Percentiles rank a stretch among this genome's conserved stretches.
Evolutionary conservation across 1,284 basidiomycete species (phyloP).

Genomic region (Naganishia sp.): DNA sequence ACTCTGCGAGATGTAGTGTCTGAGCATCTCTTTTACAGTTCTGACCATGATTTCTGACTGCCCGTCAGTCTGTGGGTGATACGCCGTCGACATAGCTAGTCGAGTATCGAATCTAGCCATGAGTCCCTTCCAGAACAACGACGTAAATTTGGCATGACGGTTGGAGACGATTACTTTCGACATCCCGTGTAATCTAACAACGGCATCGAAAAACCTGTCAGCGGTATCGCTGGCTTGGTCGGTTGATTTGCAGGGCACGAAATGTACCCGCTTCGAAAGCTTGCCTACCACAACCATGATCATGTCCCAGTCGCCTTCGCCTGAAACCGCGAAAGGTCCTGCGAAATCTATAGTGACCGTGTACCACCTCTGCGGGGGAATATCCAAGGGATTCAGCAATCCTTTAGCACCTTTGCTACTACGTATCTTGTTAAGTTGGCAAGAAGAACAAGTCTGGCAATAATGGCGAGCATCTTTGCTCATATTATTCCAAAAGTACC

Average conservation of each 20-base stretch:
- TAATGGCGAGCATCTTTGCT: conserved; percentile 1
- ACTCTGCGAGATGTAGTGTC: conserved; percentile 7
- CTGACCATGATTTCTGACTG: conserved; percentile 35
- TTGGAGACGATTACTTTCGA: conserved; percentile 55
- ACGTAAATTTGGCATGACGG: conserved; percentile 55
- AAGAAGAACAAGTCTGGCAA: background rate
- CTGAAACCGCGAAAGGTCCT: conserved; percentile 52
- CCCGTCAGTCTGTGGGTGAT: conserved; percentile 55
- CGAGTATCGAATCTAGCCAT: conserved; percentile 42
- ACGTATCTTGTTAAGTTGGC: conserved; percentile 1
- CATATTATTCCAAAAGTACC: conserved; percentile 21
- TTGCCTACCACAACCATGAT: conserved; percentile 54
- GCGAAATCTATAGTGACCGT: conserved; percentile 57
- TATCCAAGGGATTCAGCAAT: conserved; percentile 45
- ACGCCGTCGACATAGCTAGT: conserved; percentile 56
- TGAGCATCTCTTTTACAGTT: conserved; percentile 28
- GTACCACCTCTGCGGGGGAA: conserved; percentile 52
- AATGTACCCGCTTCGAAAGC: conserved; percentile 51
- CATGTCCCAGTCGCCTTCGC: conserved; percentile 51
- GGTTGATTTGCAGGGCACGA: conserved; percentile 44
- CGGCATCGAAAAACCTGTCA: conserved; percentile 52
- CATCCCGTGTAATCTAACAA: conserved; percentile 56
- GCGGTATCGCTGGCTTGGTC: conserved; percentile 54
- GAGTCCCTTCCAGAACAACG: conserved; percentile 54
- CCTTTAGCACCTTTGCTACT: conserved; percentile 36